These are phyloP conservation scores for Pestalotiopsis sp. DNA, from an alignment of 2,329 filamentous ascomycete species.

Conservation along the genomic window DNA sequence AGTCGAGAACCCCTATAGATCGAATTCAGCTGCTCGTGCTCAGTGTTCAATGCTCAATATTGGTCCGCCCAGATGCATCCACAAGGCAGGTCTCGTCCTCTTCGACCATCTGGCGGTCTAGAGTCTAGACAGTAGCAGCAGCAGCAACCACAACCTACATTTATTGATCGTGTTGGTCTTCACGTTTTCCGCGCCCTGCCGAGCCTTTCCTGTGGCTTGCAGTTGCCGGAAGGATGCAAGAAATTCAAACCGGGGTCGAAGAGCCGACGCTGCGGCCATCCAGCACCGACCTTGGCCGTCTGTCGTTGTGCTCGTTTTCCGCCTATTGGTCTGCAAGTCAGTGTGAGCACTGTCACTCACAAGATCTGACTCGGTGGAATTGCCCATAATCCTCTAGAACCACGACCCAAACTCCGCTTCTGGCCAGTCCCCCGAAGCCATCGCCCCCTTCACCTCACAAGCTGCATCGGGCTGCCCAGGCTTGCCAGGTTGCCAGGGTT, in stretches of 20 bases:
- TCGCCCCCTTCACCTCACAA: background rate
- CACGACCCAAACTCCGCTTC: conserved; percentile 10
- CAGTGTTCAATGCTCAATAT: background rate
- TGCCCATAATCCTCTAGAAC: conserved; percentile 2
- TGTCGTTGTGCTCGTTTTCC: background rate
- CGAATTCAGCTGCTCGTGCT: background rate
- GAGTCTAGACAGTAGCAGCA: background rate
- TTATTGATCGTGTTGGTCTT: background rate
- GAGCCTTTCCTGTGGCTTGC: background rate
- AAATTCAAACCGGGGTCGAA: background rate
- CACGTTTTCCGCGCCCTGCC: background rate
- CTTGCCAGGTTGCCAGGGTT: background rate
- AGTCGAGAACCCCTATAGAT: background rate
- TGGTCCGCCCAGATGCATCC: background rate
- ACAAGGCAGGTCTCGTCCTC: background rate
- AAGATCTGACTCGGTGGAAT: conserved; percentile 2
- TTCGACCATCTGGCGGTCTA: background rate
- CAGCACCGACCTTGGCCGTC: background rate
- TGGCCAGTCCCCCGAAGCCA: conserved; percentile 12
- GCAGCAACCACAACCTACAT: background rate
- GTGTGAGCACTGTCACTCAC: background rate
- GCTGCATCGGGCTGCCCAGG: background rate
- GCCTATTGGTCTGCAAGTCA: conserved; percentile 7
- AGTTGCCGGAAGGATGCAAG: background rate
- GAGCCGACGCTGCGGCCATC: background rate